Conservation (phyloP, 768 basidiomycete genomes). For the Phanerodontia chrysosporium region DNA sequence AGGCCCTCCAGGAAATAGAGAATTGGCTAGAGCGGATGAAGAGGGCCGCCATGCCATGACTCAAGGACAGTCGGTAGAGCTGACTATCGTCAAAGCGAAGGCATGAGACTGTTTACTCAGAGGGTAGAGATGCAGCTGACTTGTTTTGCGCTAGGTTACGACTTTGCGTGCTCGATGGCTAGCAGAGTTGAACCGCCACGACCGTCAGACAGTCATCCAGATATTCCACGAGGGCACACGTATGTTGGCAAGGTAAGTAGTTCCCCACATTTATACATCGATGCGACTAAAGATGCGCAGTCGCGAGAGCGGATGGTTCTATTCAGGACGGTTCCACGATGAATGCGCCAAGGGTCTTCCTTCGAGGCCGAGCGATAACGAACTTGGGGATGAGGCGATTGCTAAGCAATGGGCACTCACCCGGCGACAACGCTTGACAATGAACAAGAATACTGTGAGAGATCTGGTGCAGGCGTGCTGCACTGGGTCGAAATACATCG, state of each 20-base stretch:
- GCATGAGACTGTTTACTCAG: conserved; percentile 1
- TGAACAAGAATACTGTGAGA: conserved; percentile 64
- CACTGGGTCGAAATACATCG: conserved; percentile 90
- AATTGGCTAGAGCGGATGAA: conserved; percentile 27
- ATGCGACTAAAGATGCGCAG: conserved; percentile 29
- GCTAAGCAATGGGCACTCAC: background rate
- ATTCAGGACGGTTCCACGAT: conserved; percentile 88
- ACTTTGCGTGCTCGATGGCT: conserved; percentile 5
- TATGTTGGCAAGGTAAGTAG: conserved; percentile 11
- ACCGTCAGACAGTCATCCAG: conserved; percentile 26
- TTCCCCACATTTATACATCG: conserved; percentile 6
- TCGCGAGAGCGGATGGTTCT: conserved; percentile 84
- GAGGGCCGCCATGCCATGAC: conserved; percentile 4
- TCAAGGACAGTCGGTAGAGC: background rate
- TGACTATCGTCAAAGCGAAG: conserved; percentile 14
- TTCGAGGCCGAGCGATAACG: conserved; percentile 42
- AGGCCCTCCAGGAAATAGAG: conserved; percentile 85
- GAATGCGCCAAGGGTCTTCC: conserved; percentile 59
- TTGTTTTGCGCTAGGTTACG: background rate
- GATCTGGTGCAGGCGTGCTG: conserved; percentile 68
- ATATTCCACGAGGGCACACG: conserved; percentile 33
- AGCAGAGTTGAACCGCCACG: background rate
- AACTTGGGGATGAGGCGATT: no score
- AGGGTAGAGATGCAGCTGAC: background rate
- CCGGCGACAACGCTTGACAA: conserved; percentile 18